A percentile compares a stretch with the other conserved stretches of the same genome.
phyloP scores from a whole-genome alignment of 2,329 filamentous ascomycete species.

The Aureobasidium sp. region DNA sequence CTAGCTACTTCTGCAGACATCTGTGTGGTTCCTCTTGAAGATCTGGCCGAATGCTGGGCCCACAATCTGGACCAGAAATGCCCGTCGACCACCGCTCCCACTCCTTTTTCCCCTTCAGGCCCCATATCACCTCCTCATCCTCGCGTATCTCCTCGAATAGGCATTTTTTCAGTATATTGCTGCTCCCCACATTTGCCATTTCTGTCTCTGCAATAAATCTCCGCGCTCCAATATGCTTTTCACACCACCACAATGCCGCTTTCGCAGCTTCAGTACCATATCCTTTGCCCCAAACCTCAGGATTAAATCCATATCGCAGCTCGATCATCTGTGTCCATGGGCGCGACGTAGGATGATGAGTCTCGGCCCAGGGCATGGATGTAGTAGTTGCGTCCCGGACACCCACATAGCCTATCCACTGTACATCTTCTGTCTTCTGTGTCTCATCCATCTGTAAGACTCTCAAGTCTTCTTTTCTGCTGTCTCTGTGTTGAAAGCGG shows the following conservation, averaged over 20 bases:
- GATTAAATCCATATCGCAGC: background rate
- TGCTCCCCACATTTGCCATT: background rate
- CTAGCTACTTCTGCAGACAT: no score
- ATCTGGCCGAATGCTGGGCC: no score
- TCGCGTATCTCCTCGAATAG: background rate
- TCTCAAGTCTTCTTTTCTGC: background rate
- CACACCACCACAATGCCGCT: background rate
- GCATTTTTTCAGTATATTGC: background rate
- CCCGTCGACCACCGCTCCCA: background rate
- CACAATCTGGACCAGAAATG: no score
- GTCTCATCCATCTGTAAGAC: no score
- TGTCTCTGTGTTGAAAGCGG: no score
- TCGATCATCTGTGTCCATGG: background rate
- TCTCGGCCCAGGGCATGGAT: background rate
- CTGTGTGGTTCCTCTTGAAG: no score
- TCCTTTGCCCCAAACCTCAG: background rate
- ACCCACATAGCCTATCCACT: background rate
- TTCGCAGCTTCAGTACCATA: background rate
- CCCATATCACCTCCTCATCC: background rate
- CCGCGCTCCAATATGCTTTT: background rate
- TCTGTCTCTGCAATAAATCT: background rate
- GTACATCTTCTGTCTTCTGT: background rate
- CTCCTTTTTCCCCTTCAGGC: background rate
- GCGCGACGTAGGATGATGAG: background rate
- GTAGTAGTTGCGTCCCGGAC: background rate